Evolutionary conservation across 148 eudicot genomes (phyloP), one percentile per base, ranked within the genome.

Genomic region (Suaeda aralocaspica): DNA sequence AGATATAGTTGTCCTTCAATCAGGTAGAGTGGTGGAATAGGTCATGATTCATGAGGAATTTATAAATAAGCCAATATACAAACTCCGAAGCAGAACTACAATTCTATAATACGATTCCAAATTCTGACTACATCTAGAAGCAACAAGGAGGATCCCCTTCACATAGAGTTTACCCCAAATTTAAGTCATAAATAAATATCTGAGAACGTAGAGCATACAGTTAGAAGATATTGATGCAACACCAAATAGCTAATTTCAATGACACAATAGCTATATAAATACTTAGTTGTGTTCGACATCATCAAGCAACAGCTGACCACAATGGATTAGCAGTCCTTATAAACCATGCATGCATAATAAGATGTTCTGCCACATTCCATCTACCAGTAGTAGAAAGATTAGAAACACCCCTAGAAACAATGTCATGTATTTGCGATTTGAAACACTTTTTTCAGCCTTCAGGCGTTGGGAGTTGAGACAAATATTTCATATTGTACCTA

Each of bases 61-160:
- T 51, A n/a, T n/a, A 18, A 52, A 26, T 39, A 24, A 9, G 36
- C 22, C 62, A 70, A 58, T 25, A 39, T 6, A 34, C 49, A 6
- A 57, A 58, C 42, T 44, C 73, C 60, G 53, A 68, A 6, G 58
- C n/a, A 71, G 56, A 49, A 22, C 14, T 26, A 1, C 15, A 28
- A 11, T 41, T 25, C 26, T 45, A 45, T 6, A 26, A 2, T 16
- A 28, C n/a, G 36, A 50, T 24, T 50, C 25, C 26, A 50, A 36
- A 67, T 49, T 67, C 34, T 48, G 68, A 64, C 4, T 46, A 45
- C 4, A 21, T 58, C 49, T 69, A 24, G 36, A 60, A 9, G 21
- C 3, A 46, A 30, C 48, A 48, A 13, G 67, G 18, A 46, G 60
- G 26, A 58, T 69, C 39, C 70, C 70, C 31, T 18, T 16, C 44